Evolutionary conservation across 345 rosid species (phyloP).

Genomic region (Melaleuca alternifolia): DNA sequence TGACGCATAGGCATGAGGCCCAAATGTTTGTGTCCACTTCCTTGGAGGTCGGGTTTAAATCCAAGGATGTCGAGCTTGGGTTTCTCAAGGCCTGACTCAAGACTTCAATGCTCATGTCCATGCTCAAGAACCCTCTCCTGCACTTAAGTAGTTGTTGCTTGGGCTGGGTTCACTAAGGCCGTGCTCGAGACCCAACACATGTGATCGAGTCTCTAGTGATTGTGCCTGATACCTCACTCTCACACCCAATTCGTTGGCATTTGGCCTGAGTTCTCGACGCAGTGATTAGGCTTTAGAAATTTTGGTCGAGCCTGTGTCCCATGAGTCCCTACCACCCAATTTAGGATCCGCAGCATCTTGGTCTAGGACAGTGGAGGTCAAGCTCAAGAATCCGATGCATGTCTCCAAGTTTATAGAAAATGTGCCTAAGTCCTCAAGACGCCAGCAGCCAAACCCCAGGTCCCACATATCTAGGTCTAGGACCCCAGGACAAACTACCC

Average conservation of each 20-base stretch:
- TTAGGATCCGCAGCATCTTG: not conserved
- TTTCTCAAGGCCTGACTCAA: no score
- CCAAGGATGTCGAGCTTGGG: not conserved
- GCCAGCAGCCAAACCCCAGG: not conserved
- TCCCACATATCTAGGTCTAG: not conserved
- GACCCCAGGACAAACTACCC: fast-evolving
- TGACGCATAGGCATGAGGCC: no score
- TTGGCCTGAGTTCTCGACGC: fast-evolving
- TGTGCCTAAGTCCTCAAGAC: not conserved
- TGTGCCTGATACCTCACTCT: fast-evolving
- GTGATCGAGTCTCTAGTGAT: not conserved
- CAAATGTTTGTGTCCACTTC: not conserved
- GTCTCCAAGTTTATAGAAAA: no score
- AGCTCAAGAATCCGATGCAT: no score
- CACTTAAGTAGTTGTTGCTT: no score
- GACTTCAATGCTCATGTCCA: no score
- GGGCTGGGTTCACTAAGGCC: not conserved
- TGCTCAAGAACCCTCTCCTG: no score
- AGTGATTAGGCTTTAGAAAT: not conserved
- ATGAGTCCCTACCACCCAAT: not conserved
- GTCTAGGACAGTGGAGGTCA: not conserved
- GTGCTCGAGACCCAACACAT: fast-evolving
- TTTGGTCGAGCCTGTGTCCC: not conserved
- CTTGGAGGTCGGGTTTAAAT: not conserved
- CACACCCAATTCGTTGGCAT: not conserved